These are phyloP conservation scores for Nyctanthes arbortristis DNA, from an alignment of 257 asterid genomes.

Conservation along the genomic window DNA sequence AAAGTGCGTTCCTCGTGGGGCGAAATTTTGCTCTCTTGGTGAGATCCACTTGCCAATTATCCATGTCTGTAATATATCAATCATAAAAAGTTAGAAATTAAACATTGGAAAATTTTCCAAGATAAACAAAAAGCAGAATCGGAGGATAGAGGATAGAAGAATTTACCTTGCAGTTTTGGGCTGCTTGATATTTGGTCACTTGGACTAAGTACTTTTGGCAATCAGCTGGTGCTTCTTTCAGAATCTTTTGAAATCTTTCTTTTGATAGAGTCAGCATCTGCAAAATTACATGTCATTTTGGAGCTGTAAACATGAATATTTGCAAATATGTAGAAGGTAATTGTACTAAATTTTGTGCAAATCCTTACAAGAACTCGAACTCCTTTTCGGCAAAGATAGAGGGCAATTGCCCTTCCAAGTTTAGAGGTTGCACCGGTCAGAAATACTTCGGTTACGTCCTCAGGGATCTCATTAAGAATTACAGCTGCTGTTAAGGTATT, in stretches of 20 bases:
- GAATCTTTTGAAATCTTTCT: conserved; percentile 75
- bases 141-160: not conserved
- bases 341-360: not conserved
- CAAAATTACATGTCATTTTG: not conserved
- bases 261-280: conserved; percentile 83
- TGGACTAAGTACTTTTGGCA: conserved; percentile 67
- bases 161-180: conserved; percentile 74
- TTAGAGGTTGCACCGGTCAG: conserved; percentile 93
- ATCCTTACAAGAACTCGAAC: conserved; percentile 69
- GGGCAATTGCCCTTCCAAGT: conserved; percentile 91
- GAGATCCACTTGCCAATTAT: conserved; percentile 96
- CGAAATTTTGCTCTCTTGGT: conserved; percentile 69
- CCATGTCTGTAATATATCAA: conserved; percentile 52
- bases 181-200: conserved; percentile 86
- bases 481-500: conserved; percentile 97
- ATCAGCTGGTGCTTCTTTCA: conserved; percentile 71
- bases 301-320: not conserved
- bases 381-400: conserved; percentile 69
- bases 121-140: too few relatives aligned
- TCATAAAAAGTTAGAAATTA: not conserved
- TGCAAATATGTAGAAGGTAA: not conserved
- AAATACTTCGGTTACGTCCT: conserved; percentile 69
- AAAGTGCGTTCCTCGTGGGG: conserved; percentile 81
- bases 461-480: conserved; percentile 64
- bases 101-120: not conserved